Percentiles rank a stretch among this genome's conserved stretches.
phyloP scores from a whole-genome alignment of 1,284 basidiomycete species.

The Athelia sp. region DNA sequence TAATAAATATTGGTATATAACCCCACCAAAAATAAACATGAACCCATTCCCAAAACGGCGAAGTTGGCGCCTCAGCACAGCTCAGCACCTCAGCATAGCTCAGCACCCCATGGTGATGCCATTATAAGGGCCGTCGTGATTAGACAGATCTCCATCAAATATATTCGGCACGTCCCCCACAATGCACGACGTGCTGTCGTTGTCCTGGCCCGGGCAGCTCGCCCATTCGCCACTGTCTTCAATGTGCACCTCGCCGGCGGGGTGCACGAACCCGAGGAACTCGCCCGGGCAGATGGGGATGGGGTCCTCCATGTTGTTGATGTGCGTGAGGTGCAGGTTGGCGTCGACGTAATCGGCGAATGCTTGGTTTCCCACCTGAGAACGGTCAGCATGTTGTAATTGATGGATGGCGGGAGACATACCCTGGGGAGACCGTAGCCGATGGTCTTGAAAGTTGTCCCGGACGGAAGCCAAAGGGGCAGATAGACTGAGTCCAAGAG shows the following conservation, averaged over 20 bases:
- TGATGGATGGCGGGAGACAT: constrained; percentile 8
- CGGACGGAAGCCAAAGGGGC: constrained; percentile 34
- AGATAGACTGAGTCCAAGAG: constrained; percentile 45
- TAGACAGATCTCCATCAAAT: constrained; percentile 30
- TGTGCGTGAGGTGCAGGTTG: constrained; percentile 31
- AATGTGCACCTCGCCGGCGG: constrained; percentile 58
- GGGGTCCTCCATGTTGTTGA: constrained; percentile 47
- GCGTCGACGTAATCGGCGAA: constrained; percentile 58
- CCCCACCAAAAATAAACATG: too few relatives aligned
- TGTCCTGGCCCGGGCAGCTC: constrained; percentile 51
- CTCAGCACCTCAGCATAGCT: too few relatives aligned
- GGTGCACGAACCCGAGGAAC: constrained; percentile 50
- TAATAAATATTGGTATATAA: too few relatives aligned
- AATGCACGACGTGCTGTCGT: constrained; percentile 42
- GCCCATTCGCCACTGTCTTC: constrained; percentile 40
- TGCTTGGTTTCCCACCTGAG: constrained; percentile 53
- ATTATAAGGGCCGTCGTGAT: constrained; percentile 60
- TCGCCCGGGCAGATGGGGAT: constrained; percentile 46
- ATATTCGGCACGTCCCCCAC: constrained; percentile 52
- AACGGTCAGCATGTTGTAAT: background rate
- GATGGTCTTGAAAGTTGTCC: constrained; percentile 32
- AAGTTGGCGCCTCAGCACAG: too few relatives aligned
- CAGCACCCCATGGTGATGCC: constrained; percentile 48
- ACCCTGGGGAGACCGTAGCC: constrained; percentile 38
- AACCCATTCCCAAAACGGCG: too few relatives aligned